phyloP scores from a whole-genome alignment of 441 rosid genomes.

The Gossypium laxum region DNA sequence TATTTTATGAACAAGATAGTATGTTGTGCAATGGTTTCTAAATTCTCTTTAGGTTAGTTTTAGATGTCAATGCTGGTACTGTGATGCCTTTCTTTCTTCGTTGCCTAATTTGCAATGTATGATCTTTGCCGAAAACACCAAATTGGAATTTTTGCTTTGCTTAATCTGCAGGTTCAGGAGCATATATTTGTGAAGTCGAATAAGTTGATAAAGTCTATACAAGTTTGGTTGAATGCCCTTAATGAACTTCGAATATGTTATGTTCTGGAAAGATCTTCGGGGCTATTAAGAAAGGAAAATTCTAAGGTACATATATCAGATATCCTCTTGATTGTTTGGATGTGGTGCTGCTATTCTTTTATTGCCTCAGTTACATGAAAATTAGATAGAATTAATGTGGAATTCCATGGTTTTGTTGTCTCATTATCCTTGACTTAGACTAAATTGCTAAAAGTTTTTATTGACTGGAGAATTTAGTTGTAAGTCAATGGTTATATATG shows the following conservation, averaged over 20 bases:
- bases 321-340: constrained; percentile 15
- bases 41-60: neutral
- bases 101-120: neutral
- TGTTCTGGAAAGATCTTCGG: constrained; percentile 50
- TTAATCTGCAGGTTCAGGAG: constrained; percentile 55
- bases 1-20: neutral
- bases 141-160: constrained; percentile 10
- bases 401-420: neutral
- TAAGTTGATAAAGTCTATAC: constrained; percentile 71
- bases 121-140: neutral
- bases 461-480: neutral
- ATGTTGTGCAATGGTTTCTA: neutral
- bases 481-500: neutral
- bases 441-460: neutral
- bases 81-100: neutral
- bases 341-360: neutral
- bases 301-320: constrained; percentile 39
- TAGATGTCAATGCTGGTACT: neutral
- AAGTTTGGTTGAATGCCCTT: constrained; percentile 68
- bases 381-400: neutral
- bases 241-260: constrained; percentile 78
- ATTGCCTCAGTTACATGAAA: neutral
- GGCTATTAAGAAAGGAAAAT: constrained; percentile 45
- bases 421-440: neutral
- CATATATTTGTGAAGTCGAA: constrained; percentile 66